These are phyloP conservation scores for Nakazawaea ernobii DNA, from an alignment of 805 yeast species.

Conservation along the genomic window DNA sequence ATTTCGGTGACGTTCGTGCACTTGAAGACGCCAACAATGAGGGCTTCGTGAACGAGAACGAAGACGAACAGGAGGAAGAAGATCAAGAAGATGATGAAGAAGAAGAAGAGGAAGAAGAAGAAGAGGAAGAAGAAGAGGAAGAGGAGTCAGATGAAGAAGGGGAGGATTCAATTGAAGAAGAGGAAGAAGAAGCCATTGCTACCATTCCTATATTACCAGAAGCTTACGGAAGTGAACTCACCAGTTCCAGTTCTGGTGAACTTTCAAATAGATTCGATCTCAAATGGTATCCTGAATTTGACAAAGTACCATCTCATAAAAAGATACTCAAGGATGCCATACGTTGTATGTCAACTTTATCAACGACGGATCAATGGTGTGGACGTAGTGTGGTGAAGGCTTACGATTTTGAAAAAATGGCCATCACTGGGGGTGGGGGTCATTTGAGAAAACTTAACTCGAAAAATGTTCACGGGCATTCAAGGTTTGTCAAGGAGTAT, in stretches of 20 bases:
- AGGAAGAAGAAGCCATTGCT: conserved; percentile 13
- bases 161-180: conserved; percentile 29
- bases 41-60: conserved; percentile 21
- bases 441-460: background rate
- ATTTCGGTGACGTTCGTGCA: background rate
- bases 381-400: conserved; percentile 16
- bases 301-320: conserved; percentile 17
- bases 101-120: conserved; percentile 16
- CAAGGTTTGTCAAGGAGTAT: conserved; percentile 10
- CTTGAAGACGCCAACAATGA: conserved; percentile 11
- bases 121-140: conserved; percentile 13
- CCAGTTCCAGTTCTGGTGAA: background rate
- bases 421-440: background rate
- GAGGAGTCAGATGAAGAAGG: conserved; percentile 22
- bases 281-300: conserved; percentile 12
- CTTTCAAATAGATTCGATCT: background rate
- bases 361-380: conserved; percentile 28
- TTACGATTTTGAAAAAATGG: background rate
- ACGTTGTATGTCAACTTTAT: conserved; percentile 27
- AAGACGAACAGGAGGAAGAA: conserved; percentile 23
- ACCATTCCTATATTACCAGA: conserved; percentile 6
- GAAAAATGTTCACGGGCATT: background rate
- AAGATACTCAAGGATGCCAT: conserved; percentile 26
- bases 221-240: background rate
- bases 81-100: conserved; percentile 12